Base-by-base conservation (phyloP, 2,329 filamentous ascomycete species). In the Ophiosphaerella korrae region DNA sequence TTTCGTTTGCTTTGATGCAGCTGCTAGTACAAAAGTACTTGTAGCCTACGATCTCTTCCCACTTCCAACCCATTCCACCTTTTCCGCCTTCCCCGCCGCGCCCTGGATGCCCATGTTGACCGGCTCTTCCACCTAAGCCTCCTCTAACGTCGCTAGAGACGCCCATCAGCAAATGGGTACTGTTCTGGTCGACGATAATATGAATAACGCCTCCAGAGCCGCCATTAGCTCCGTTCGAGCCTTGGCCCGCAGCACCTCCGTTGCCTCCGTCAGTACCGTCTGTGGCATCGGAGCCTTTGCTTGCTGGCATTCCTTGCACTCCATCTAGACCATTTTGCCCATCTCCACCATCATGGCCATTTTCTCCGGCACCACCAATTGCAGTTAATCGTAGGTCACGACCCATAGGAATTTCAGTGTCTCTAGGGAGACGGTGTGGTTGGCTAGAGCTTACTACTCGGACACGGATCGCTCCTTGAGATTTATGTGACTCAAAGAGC, bases 211-310 rank as follows among this genome's bases (percentile, higher is more conserved):
- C 49, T 13, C 49, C 49, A 24, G 38, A 9, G 4, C 49, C 49
- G 42, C 48, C 49, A 46, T 53, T 16, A 21, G 39, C 36, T 35
- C 55, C 49, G 24, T 52, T 39, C 7, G 46, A 43, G 23, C 55
- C 34, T 32, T 37, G 37, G 38, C 47, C 44, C 24, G 50, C 48
- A 40, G 34, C 46, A 21, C 55, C 55, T 23, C 45, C 52, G 23
- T 44, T 26, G 12, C 55, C 55, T 29, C 55, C 55, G 21, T 52
- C 40, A 7, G 52, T 46, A 5, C 55, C 55, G 14, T 46, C 45
- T 16, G 39, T 55, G 33, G 42, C 55, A 48, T 52, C 49, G 18
- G 29, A 50, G 31, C 16, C 49, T 47, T 32, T 44, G 35, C 24
- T 47, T 24, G 49, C 49, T 29, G 24, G 37, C 3, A 34, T 38